Evolutionary conservation across 2,329 filamentous ascomycete species (phyloP).

Genomic region (Fusarium liriodendri): DNA sequence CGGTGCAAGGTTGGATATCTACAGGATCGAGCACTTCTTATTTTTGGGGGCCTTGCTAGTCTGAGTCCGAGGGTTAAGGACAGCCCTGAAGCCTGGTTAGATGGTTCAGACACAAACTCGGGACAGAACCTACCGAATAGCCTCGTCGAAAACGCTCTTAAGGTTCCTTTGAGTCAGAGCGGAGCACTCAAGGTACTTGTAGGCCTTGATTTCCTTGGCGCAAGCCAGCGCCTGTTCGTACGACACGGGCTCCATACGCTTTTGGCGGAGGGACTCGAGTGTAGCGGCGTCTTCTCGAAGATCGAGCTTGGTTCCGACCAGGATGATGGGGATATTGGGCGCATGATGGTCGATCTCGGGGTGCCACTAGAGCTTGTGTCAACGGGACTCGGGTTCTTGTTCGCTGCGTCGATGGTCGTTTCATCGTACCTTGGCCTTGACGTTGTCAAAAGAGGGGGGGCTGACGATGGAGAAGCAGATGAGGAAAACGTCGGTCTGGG

Average conservation of each 20-base stretch:
- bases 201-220: constrained; percentile 93
- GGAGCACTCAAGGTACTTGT: constrained; percentile 98
- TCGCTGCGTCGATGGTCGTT: background rate
- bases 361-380: constrained; percentile 76
- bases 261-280: constrained; percentile 83
- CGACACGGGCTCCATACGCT: constrained; percentile 96
- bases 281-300: constrained; percentile 89
- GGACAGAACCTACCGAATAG: constrained; percentile 79
- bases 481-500: constrained; percentile 97
- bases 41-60: constrained; percentile 67
- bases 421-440: constrained; percentile 88
- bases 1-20: constrained; percentile 45
- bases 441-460: constrained; percentile 98
- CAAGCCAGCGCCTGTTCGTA: constrained; percentile 92
- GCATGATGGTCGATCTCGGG: constrained; percentile 98
- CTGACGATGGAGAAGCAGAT: constrained; percentile 99
- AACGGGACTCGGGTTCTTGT: constrained; percentile 15
- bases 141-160: constrained; percentile 99
- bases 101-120: background rate
- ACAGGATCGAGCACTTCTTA: constrained; percentile 77
- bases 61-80: constrained; percentile 73
- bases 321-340: constrained; percentile 93
- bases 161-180: constrained; percentile 95
- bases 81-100: constrained; percentile 65
- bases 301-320: constrained; percentile 97